Conservation (phyloP, 495 filamentous ascomycete species). For the Chaetomium fimeti region DNA sequence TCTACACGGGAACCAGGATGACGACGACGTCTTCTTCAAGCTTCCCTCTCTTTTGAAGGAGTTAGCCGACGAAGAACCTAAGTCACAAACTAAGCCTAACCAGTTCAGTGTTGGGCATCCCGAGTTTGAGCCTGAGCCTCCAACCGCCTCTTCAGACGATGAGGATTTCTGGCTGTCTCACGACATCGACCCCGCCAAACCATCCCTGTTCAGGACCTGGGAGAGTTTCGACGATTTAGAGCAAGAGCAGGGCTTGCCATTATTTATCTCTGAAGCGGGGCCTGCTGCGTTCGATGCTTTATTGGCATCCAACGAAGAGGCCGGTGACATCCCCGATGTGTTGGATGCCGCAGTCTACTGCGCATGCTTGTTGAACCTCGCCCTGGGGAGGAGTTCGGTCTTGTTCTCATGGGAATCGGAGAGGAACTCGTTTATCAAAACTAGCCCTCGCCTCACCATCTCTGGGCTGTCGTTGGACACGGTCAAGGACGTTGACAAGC, state of each 20-base stretch:
- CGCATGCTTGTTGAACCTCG: constrained; percentile 65
- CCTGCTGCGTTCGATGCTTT: constrained; percentile 69
- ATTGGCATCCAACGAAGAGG: constrained; percentile 37
- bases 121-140: constrained; percentile 11
- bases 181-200: constrained; percentile 31
- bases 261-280: constrained; percentile 78
- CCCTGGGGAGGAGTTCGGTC: constrained; percentile 75
- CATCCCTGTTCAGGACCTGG: constrained; percentile 64
- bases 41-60: constrained; percentile 40
- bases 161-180: constrained; percentile 58
- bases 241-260: constrained; percentile 22
- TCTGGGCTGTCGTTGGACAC: constrained; percentile 65
- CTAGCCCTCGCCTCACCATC: constrained; percentile 55
- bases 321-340: constrained; percentile 32
- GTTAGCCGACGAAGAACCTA: constrained; percentile 31
- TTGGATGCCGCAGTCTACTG: constrained; percentile 53
- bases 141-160: background rate
- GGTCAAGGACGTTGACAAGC: constrained; percentile 55
- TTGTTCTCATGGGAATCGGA: constrained; percentile 69
- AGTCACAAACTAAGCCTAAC: background rate
- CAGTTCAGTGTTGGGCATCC: background rate
- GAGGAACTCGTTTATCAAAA: constrained; percentile 57
- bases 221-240: constrained; percentile 61
- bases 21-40: constrained; percentile 44
- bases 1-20: background rate